Percentiles rank a stretch among this genome's conserved stretches.
phyloP scores from a whole-genome alignment of 805 yeast species.

The Wickerhamomyces tratensis region DNA sequence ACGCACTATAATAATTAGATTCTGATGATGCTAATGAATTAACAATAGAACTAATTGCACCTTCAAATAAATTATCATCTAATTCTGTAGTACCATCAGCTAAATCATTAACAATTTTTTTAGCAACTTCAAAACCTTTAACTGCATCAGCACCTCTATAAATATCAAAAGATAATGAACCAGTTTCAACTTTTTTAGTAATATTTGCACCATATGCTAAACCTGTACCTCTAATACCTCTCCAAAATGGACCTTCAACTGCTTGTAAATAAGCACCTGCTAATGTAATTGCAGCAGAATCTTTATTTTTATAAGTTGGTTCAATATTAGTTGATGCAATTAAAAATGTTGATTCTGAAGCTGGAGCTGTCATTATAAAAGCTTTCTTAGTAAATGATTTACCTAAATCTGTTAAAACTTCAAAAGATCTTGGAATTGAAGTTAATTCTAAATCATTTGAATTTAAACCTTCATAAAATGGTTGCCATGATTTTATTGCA shows the following conservation, averaged over 20 bases:
- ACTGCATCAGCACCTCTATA: slow-evolving; percentile 80
- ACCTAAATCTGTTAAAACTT: slow-evolving; percentile 50
- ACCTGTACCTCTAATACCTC: slow-evolving; percentile 91
- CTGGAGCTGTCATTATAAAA: slow-evolving; percentile 62
- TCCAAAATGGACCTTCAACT: slow-evolving; percentile 96
- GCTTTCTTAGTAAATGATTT: slow-evolving; percentile 41
- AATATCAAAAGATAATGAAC: slow-evolving; percentile 54
- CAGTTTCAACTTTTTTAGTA: slow-evolving; percentile 49
- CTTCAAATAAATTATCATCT: slow-evolving; percentile 53
- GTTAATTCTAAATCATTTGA: slow-evolving; percentile 7
- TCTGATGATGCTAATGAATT: slow-evolving; percentile 61
- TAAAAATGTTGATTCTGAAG: slow-evolving; percentile 74
- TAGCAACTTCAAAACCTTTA: slow-evolving; percentile 51
- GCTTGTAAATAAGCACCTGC: slow-evolving; percentile 72
- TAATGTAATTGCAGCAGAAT: slow-evolving; percentile 59
- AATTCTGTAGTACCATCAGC: slow-evolving; percentile 44
- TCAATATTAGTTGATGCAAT: slow-evolving; percentile 53
- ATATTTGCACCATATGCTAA: slow-evolving; percentile 82
- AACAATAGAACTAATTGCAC: slow-evolving; percentile 70
- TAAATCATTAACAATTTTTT: slow-evolving; percentile 50
- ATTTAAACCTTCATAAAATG: slow-evolving; percentile 17
- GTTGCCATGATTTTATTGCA: slow-evolving; percentile 55
- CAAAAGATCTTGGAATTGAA: slow-evolving; percentile 42
- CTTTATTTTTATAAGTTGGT: slow-evolving; percentile 40
- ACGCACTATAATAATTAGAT: slow-evolving; percentile 56